Base-by-base conservation (phyloP, 192 early-diverging fungal species). In the Coemansia nantahalensis region DNA sequence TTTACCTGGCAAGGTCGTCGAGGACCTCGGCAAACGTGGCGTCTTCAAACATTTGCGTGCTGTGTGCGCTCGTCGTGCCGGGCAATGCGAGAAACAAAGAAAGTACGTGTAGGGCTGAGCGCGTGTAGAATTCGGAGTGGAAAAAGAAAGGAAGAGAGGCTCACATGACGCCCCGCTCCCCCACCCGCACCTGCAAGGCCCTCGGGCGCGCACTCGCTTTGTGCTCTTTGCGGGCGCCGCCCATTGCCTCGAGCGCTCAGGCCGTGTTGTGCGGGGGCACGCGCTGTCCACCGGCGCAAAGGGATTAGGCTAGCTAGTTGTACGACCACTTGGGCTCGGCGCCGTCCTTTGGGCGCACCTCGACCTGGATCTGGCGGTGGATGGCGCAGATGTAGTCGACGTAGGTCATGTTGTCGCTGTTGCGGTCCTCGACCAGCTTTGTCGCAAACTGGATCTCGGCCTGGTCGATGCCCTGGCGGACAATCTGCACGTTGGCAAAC, bases 321-420 rank as follows among this genome's bases (percentile, higher is more conserved):
- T 66, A 66, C 19, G 58, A 62, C 70, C 63, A 74, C 39, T 74
- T 74, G 39, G 58, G 63, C 34, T 66, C 63, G 24, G 40, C 43
- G 15, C 45, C 44, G 16, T 53, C 63, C 55, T 74, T 74, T 41
- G 70, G 70, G 39, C 79, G 82, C 51, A 80, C 82, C 59, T 90
- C 89, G 12, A 69, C 79, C 65, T 89, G 89, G 56, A 93, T 90
- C 65, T 86, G 87, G 59, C 88, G 80, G 69, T 98, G 96, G 48
- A 97, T 83, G 19, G 82, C 65, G 40, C 89, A 89, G 21, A 98
- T 65, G 53, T 86, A 96, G 56, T 98, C 95, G 8, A 97, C 92
- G 67, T 98, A 98, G 11, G 83, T 85, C 87, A 91, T 85, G 45
- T 83, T 82, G 39, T 89, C 92, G 39, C 85, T 83, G 56, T 89